Evolutionary conservation across 2,329 filamentous ascomycete genomes (phyloP).

Genomic region (Colletotrichum tabaci): DNA sequence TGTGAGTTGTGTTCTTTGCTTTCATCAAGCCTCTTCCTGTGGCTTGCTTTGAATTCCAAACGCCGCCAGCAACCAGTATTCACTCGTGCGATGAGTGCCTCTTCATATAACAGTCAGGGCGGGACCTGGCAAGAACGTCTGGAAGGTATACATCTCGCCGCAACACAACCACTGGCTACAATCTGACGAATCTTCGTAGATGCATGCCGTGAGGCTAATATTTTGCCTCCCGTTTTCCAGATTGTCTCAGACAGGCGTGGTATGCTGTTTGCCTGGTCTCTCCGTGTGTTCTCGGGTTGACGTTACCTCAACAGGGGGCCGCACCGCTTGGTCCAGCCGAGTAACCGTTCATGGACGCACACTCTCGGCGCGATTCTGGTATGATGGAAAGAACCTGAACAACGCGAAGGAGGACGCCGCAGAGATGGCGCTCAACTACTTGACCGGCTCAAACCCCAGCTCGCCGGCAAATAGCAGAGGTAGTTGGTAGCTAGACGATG

Average conservation of each 20-base stretch:
- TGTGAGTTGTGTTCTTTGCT: too few relatives aligned
- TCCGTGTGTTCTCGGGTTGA: slow-evolving; percentile 1
- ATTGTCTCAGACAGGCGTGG: slow-evolving; percentile 83
- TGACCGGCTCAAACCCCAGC: slow-evolving; percentile 60
- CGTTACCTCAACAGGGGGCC: slow-evolving; percentile 73
- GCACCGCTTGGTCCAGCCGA: slow-evolving; percentile 90
- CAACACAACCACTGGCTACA: neutral
- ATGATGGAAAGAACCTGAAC: slow-evolving; percentile 88
- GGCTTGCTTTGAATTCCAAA: too few relatives aligned
- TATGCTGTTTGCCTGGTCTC: slow-evolving; percentile 53
- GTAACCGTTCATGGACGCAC: slow-evolving; percentile 79
- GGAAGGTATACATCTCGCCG: slow-evolving; percentile 59
- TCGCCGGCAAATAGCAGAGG: slow-evolving; percentile 53
- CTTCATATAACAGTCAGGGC: slow-evolving; percentile 40
- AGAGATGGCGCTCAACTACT: slow-evolving; percentile 79
- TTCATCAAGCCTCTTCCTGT: too few relatives aligned
- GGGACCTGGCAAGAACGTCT: slow-evolving; percentile 70
- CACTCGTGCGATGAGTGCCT: slow-evolving; percentile 33
- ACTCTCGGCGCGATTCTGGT: slow-evolving; percentile 87
- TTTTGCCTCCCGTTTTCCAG: slow-evolving; percentile 73
- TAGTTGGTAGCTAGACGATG: slow-evolving; percentile 27
- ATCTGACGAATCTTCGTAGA: slow-evolving; percentile 57
- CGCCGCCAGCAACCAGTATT: too few relatives aligned
- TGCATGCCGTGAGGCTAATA: slow-evolving; percentile 68
- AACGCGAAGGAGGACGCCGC: slow-evolving; percentile 94